Percentiles rank a stretch among this genome's conserved stretches.
Conservation (phyloP, 495 filamentous ascomycete species). For the Pseudoneurospora amorphoporcata region DNA sequence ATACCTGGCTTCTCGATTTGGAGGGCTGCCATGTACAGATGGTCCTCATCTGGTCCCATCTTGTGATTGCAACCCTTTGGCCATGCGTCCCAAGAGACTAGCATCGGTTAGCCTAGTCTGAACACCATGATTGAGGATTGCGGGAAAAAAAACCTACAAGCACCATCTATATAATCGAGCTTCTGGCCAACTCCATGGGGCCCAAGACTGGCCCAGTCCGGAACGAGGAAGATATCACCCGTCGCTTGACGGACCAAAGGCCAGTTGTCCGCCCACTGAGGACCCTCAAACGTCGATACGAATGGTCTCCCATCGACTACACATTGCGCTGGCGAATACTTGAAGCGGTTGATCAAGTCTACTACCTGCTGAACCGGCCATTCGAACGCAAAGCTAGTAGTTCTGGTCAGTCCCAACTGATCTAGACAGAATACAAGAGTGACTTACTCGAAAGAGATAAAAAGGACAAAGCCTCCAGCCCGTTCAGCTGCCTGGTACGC, state of each 20-base stretch:
- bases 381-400: conserved; percentile 31
- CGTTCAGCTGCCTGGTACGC: conserved; percentile 47
- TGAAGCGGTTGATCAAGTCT: conserved; percentile 47
- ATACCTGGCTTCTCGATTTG: conserved; percentile 31
- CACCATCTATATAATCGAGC: conserved; percentile 46
- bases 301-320: conserved; percentile 46
- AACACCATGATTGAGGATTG: neutral
- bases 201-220: conserved; percentile 52
- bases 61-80: conserved; percentile 44
- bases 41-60: conserved; percentile 45
- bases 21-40: conserved; percentile 38
- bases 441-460: conserved; percentile 56
- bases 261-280: conserved; percentile 48
- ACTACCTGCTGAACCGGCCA: conserved; percentile 50
- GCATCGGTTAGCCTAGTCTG: neutral
- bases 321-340: conserved; percentile 40
- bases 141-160: conserved; percentile 28
- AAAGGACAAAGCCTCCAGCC: conserved; percentile 45
- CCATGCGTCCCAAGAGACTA: conserved; percentile 67
- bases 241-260: conserved; percentile 39
- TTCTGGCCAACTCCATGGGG: conserved; percentile 36
- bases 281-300: conserved; percentile 66
- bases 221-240: conserved; percentile 48
- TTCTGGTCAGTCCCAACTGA: neutral
- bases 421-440: neutral